Conservation (phyloP, 305 asterid genomes). For the Fraxinus nigra region DNA sequence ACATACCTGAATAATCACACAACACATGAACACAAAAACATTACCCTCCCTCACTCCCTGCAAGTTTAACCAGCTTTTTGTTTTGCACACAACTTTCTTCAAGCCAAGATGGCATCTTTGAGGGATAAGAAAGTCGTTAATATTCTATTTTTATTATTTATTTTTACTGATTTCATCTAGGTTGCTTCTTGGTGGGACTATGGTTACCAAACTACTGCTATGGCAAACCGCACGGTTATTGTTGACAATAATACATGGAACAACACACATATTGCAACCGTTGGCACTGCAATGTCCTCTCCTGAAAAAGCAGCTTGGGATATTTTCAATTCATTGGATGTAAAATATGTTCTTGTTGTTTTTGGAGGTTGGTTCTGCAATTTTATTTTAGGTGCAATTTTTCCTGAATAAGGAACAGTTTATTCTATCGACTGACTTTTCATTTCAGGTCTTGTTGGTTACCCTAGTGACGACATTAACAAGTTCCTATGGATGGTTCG, state of each 20-base stretch:
- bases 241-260: conserved; percentile 99
- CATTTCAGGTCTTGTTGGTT: conserved; percentile 91
- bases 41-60: not conserved
- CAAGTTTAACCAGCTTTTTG: not conserved
- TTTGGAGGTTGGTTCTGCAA: conserved; percentile 79
- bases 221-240: conserved; percentile 99
- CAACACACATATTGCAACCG: conserved; percentile 97
- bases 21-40: not conserved
- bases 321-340: conserved; percentile 89
- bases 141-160: not conserved
- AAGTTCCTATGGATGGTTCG: conserved; percentile 99
- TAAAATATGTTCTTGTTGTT: conserved; percentile 95
- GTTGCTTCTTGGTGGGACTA: conserved; percentile 99
- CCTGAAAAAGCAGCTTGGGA: conserved; percentile 99
- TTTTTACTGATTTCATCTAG: conserved; percentile 39
- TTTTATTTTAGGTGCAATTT: conserved; percentile 7
- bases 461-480: conserved; percentile 97
- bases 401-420: not conserved
- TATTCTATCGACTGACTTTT: conserved; percentile 26
- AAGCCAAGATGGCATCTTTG: conserved; percentile 4
- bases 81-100: not conserved
- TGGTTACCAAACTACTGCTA: conserved; percentile 99
- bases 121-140: conserved; percentile 1
- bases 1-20: conserved; percentile 4
- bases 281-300: conserved; percentile 99